Percentiles rank a stretch among this genome's conserved stretches.
These are phyloP conservation scores for Ceratobasidium sp. DNA, from an alignment of 1,284 basidiomycete species.

Conservation along the genomic window DNA sequence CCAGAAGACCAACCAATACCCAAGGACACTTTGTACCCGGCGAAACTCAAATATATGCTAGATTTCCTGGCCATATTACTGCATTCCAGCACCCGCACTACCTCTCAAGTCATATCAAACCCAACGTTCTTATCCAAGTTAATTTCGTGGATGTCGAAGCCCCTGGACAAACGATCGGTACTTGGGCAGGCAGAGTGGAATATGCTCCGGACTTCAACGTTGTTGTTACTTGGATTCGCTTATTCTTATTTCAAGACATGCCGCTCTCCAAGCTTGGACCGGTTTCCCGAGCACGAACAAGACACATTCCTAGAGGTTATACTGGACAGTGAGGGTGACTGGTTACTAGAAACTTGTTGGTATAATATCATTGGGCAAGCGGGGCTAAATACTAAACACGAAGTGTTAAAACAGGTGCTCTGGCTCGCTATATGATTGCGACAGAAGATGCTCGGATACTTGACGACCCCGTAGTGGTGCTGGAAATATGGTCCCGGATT, in stretches of 20 bases:
- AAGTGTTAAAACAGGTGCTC: conserved; percentile 12
- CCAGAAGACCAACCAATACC: neutral
- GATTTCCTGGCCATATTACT: conserved; percentile 22
- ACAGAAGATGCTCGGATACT: conserved; percentile 38
- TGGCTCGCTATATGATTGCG: conserved; percentile 29
- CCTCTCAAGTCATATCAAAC: conserved; percentile 9
- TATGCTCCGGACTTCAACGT: neutral
- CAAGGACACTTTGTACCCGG: neutral
- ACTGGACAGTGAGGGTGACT: conserved; percentile 1
- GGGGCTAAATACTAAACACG: neutral
- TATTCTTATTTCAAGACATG: conserved; percentile 24
- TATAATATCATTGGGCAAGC: neutral
- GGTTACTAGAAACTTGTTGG: conserved; percentile 25
- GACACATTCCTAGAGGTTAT: conserved; percentile 11
- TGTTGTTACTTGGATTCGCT: conserved; percentile 14
- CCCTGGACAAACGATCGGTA: neutral
- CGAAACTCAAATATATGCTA: conserved; percentile 23
- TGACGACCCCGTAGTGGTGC: conserved; percentile 37
- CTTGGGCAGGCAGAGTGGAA: conserved; percentile 4
- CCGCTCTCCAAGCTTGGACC: neutral
- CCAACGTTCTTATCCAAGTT: conserved; percentile 23
- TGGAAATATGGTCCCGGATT: conserved; percentile 16
- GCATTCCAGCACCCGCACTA: neutral
- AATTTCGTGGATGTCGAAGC: conserved; percentile 22
- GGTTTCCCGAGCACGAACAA: conserved; percentile 30